Evolutionary conservation across 768 basidiomycete species (phyloP).

Genomic region (Leucocoprinus birnbaumii): DNA sequence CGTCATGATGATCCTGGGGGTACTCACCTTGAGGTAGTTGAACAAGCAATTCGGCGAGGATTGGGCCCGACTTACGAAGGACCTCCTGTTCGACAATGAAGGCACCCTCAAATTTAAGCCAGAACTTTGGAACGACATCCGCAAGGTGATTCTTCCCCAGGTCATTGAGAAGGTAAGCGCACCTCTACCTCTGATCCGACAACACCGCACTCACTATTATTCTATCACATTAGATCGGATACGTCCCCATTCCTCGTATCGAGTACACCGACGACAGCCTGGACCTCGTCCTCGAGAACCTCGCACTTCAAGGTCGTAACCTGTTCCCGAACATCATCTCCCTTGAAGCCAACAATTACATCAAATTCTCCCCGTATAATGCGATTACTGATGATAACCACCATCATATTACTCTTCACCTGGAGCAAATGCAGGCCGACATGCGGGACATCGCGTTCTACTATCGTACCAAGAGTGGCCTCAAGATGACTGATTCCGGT

Average conservation of each 20-base stretch:
- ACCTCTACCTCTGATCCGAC: neutral
- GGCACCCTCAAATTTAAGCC: constrained; percentile 88
- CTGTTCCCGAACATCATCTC: constrained; percentile 80
- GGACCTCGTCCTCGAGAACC: constrained; percentile 92
- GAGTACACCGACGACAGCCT: constrained; percentile 88
- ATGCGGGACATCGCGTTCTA: constrained; percentile 94
- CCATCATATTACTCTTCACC: constrained; percentile 72
- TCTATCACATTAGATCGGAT: constrained; percentile 49
- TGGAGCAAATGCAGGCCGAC: constrained; percentile 89
- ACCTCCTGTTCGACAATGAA: constrained; percentile 79
- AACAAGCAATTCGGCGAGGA: constrained; percentile 83
- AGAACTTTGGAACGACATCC: constrained; percentile 84
- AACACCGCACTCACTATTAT: neutral
- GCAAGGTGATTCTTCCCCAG: constrained; percentile 76
- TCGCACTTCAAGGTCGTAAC: constrained; percentile 85
- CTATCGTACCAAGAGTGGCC: constrained; percentile 85
- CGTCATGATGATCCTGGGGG: neutral
- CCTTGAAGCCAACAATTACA: constrained; percentile 75
- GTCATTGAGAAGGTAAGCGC: constrained; percentile 66
- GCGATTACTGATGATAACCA: constrained; percentile 52
- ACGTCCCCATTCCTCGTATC: constrained; percentile 88
- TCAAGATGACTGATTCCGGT: constrained; percentile 79
- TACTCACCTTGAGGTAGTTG: constrained; percentile 21
- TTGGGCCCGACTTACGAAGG: constrained; percentile 76
- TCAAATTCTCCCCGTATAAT: constrained; percentile 83